Base-by-base conservation (phyloP, 306 rosid genomes). In the Alnus glutinosa region DNA sequence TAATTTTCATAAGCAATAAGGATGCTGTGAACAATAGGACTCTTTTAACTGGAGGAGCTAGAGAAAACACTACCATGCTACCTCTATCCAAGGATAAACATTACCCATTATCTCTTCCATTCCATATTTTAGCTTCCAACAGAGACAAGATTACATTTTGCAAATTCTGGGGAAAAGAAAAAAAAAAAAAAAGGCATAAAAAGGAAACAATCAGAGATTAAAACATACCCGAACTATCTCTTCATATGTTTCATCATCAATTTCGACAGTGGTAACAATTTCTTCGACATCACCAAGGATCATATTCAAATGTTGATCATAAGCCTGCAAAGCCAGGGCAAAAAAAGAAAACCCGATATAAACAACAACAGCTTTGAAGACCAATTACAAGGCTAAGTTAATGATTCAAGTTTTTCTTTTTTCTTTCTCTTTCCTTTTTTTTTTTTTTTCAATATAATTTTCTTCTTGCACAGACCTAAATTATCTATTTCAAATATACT, bases 241-340 rank as follows among this genome's bases (percentile, higher is more conserved):
- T 93, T 96, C 99, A 67, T 96, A 96, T 4, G 99, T 96, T 81
- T 96, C 99, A 75, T 96, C 99, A 69, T 96, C 99, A 11, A 96
- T 96, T 85, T 96, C 99, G 8, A 96, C 96, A 9, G 97, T 87
- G 8, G 99, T 96, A 77, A 96, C 96, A 28, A 90, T 48, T 87
- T 96, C 99, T 80, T 96, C 99, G 32, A 96, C 99, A 84, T 96
- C 99, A 49, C 99, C 99, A n/a, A 96, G 99, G 86, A 96, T 96
- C 99, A 96, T 96, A 85, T 96, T 96, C 68, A 96, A 92, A 86
- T 96, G 99, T 76, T 96, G 99, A 89, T 96, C 99, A 83, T 96
- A 96, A 55, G 99, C 99, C 99, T 96, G 91, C 85, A 90, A 81
- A 76, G 54, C 44, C 70, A 80, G 77, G 66, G 73, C 73, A 75